phyloP scores from a whole-genome alignment of 2,329 filamentous ascomycete genomes.

The Diplocarpon mali region DNA sequence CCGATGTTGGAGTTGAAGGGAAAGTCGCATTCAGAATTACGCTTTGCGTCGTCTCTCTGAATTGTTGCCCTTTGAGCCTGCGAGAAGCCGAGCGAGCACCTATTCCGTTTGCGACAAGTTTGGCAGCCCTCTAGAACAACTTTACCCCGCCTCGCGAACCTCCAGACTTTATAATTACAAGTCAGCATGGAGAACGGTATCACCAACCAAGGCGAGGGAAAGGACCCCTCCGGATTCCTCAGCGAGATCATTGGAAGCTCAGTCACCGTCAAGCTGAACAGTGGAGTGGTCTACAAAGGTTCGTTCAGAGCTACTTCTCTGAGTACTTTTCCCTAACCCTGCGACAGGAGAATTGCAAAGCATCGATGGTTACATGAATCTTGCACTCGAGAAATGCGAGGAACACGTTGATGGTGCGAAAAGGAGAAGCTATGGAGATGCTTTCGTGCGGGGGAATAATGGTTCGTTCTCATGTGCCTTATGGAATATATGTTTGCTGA shows the following conservation, averaged over 20 bases:
- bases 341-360: constrained; percentile 78
- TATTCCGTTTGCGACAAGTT: not conserved
- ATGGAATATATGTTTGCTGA: constrained; percentile 4
- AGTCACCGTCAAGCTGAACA: constrained; percentile 96
- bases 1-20: not conserved
- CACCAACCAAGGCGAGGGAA: constrained; percentile 55
- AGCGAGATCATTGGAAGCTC: constrained; percentile 88
- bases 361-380: constrained; percentile 99
- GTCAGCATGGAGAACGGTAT: constrained; percentile 61
- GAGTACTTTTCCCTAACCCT: constrained; percentile 9
- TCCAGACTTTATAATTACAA: not conserved
- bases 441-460: constrained; percentile 93
- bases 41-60: not conserved
- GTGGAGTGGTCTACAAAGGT: constrained; percentile 98
- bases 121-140: not conserved
- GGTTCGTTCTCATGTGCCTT: constrained; percentile 39
- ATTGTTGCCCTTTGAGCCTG: too few species aligned
- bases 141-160: not conserved
- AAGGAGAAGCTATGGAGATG: constrained; percentile 79
- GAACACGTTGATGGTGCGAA: constrained; percentile 82
- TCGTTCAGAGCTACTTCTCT: constrained; percentile 16
- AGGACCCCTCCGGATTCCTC: constrained; percentile 88
- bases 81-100: too few species aligned
- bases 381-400: constrained; percentile 89
- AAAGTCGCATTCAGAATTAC: not conserved